A percentile compares a stretch with the other conserved stretches of the same genome.
phyloP scores from a whole-genome alignment of 2,329 filamentous ascomycete genomes.

The Periglandula ipomoeae region DNA sequence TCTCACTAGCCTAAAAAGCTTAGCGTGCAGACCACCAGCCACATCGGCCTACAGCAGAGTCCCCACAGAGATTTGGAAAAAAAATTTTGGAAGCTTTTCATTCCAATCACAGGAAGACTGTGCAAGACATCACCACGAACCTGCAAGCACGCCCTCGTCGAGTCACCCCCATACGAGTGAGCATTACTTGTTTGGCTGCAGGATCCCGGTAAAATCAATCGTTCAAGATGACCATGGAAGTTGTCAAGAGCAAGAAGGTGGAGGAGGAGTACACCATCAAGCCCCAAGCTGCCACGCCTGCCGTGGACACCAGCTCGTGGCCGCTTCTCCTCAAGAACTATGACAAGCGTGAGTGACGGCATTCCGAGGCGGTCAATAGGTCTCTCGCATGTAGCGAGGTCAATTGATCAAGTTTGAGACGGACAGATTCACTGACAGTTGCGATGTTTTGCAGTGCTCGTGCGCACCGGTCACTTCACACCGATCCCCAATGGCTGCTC shows the following conservation, averaged over 20 bases:
- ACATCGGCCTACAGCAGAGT: constrained; percentile 9
- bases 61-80: constrained; percentile 11
- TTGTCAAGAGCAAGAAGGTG: constrained; percentile 27
- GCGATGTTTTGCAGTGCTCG: constrained; percentile 53
- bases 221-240: constrained; percentile 37
- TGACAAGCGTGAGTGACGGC: constrained; percentile 62
- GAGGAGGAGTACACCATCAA: constrained; percentile 82
- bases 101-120: constrained; percentile 9
- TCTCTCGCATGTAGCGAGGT: neutral
- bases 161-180: constrained; percentile 13
- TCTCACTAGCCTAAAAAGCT: neutral
- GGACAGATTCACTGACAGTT: constrained; percentile 7
- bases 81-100: constrained; percentile 12
- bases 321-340: constrained; percentile 95
- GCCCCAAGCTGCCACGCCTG: constrained; percentile 71
- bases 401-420: neutral
- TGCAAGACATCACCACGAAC: constrained; percentile 10
- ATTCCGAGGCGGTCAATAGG: neutral
- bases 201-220: constrained; percentile 10
- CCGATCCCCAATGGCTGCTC: constrained; percentile 90
- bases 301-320: constrained; percentile 81
- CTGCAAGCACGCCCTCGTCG: constrained; percentile 13
- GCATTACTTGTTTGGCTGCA: constrained; percentile 9
- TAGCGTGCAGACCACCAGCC: constrained; percentile 4
- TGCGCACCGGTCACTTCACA: constrained; percentile 93